Conservation (phyloP, 2,329 filamentous ascomycete genomes). For the Knoxdaviesia proteae region DNA sequence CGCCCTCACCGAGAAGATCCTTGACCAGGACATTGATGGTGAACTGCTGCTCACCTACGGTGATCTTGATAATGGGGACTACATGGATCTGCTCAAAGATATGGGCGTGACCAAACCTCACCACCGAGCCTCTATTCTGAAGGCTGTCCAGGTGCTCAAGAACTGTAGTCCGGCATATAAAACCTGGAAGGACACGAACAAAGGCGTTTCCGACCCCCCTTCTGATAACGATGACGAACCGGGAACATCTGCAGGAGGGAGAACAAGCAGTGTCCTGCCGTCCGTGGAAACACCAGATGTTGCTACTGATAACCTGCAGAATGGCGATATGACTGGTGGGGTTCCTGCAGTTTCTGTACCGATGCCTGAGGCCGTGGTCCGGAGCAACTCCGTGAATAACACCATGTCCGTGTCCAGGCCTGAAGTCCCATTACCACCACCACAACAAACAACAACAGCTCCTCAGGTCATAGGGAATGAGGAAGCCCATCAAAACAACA, state of each 20-base stretch:
- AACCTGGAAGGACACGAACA: conserved; percentile 1
- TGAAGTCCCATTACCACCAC: conserved; percentile 4
- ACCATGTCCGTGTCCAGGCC: conserved; percentile 14
- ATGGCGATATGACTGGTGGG: background rate
- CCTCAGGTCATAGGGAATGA: background rate
- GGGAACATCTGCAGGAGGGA: background rate
- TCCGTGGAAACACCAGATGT: background rate
- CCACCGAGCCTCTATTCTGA: conserved; percentile 14
- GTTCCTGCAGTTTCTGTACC: background rate
- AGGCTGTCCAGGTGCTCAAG: conserved; percentile 5
- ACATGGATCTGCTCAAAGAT: conserved; percentile 28
- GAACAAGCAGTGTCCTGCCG: background rate
- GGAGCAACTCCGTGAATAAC: conserved; percentile 11
- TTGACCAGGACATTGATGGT: conserved; percentile 44
- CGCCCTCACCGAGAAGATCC: conserved; percentile 31
- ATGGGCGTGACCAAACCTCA: conserved; percentile 36
- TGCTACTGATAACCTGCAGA: background rate
- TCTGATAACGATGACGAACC: background rate
- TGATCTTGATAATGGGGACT: conserved; percentile 19
- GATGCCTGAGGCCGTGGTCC: conserved; percentile 7
- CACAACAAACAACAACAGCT: background rate
- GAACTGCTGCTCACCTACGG: conserved; percentile 36
- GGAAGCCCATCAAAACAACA: too few relatives aligned
- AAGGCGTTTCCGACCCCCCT: background rate
- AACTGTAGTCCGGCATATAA: conserved; percentile 5